Evolutionary conservation across 176 grass and related monocot genomes (phyloP), one percentile per base, ranked within the genome.

Genomic region (Dendrocalamus sinicus): DNA sequence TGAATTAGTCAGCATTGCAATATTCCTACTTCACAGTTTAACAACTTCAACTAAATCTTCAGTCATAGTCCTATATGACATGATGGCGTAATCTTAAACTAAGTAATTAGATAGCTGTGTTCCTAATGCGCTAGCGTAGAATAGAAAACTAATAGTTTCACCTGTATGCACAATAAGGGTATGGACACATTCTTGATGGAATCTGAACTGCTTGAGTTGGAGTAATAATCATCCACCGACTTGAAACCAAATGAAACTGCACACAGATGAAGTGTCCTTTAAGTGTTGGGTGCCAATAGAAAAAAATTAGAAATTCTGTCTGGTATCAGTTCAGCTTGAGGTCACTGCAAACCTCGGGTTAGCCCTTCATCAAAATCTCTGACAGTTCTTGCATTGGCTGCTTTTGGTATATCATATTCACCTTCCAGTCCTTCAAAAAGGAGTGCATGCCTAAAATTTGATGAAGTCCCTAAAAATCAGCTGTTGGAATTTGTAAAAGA

Each of bases 241-340:
- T 92, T 95, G 86, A 98, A 98, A 86, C 96, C 96, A 98, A 98
- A 98, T 69, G 96, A 95, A 83, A 98, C 96, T 95, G 87, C 81
- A 87, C 54, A 19, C 5, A 43, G n/a, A 72, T 62, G 32, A 82
- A 78, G 30, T 84, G 30, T 55, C 16, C 39, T 77, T 85, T 74
- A 39, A 74, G 62, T 60, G 82, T 69, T 46, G 62, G 17, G 24
- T 68, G 72, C 28, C n/a, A 59, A 75, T 61, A 87, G 13, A 17
- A 26, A 45, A 45, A 37, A 26, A 30, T 12, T 37, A 78, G 40
- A 59, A 73, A 26, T 37, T 70, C 76, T 40, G 63, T 12, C 47
- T 45, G 14, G 20, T 51, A 57, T 11, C 35, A 55, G 51, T 74
- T 74, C 48, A 88, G 41, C 23, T 70, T 81, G 19, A 76, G 41